Base-by-base conservation (phyloP, 139 green algal genomes). In the Chlamydomonas urium region DNA sequence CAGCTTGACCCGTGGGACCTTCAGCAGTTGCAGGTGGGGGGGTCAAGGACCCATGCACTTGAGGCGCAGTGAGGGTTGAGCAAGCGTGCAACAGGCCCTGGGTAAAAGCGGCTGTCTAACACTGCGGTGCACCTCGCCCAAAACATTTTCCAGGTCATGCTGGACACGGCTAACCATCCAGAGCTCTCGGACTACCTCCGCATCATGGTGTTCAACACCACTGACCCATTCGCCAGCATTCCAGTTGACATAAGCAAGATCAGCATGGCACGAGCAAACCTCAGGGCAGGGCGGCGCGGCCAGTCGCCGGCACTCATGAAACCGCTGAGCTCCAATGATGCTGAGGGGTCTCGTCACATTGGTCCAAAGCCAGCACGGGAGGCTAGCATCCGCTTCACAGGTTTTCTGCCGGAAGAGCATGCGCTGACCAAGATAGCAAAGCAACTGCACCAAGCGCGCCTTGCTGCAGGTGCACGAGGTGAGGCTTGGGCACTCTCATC, bases 131-230 rank as follows among this genome's bases (percentile, higher is more conserved):
- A n/a, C n/a, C n/a, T n/a, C n/a, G n/a, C n/a, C n/a, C n/a, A n/a
- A n/a, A n/a, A n/a, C n/a, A n/a, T 63, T 31, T 26, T 36, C 29
- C 53, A 63, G 53, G 53, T 63, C 6, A 14, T 63, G 24, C 26
- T 63, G 53, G 53, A 63, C 53, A 33, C 53, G 6, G 53, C 53
- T 10, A 21, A 63, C 19, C 53, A 63, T 21, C 10, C 53, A 14
- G 53, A 63, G 53, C 53, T 63, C n/a, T 63, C 53, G 10, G 53
- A 63, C 29, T 63, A 32, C 53, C 29, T 63, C 6, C 10, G 53
- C 6, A 14, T 63, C 53, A 32, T 63, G 53, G 53, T 63, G 26
- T 63, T 63, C 26, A 14, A 63, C 53, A 63, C 53, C 10, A 63
- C 53, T 63, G 53, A 63, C 53, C 53, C 53, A 17, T 63, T 63